Conservation (phyloP, 2,329 filamentous ascomycete species). For the Botryosphaeria dothidea region DNA sequence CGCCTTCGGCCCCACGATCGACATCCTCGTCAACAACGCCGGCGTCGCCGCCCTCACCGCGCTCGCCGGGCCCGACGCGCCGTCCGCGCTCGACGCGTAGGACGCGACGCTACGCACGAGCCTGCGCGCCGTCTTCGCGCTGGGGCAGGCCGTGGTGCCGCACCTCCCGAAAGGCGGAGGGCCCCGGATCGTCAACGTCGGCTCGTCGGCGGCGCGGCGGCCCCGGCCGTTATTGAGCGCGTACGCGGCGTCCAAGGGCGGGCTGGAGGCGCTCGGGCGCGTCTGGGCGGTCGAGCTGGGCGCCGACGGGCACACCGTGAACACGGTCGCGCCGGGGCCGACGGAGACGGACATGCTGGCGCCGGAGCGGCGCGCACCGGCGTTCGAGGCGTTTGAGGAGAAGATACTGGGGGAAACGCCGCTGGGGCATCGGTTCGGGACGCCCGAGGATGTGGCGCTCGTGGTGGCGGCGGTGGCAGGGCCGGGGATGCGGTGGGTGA, state of each 20-base stretch:
- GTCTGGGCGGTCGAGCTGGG: neutral
- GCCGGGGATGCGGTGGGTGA: neutral
- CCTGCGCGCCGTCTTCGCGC: neutral
- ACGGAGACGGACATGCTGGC: neutral
- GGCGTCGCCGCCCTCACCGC: neutral
- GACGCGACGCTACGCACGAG: neutral
- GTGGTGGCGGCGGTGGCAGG: neutral
- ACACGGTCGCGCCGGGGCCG: neutral
- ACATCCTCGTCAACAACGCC: neutral
- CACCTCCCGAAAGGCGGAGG: neutral
- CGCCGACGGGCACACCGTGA: neutral
- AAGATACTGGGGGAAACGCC: neutral
- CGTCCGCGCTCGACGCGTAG: neutral
- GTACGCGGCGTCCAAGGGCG: neutral
- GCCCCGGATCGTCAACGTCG: neutral
- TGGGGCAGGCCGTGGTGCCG: neutral
- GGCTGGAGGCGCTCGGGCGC: neutral
- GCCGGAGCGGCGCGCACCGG: neutral
- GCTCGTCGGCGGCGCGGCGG: too few species aligned
- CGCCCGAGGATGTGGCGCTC: neutral
- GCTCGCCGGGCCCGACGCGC: neutral
- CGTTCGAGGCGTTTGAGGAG: neutral
- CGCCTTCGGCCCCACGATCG: neutral
- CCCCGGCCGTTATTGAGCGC: too few species aligned
- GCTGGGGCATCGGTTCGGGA: neutral